A percentile compares a stretch with the other conserved stretches of the same genome.
phyloP scores from a whole-genome alignment of 768 basidiomycete genomes.

The Tricholoma terreum region DNA sequence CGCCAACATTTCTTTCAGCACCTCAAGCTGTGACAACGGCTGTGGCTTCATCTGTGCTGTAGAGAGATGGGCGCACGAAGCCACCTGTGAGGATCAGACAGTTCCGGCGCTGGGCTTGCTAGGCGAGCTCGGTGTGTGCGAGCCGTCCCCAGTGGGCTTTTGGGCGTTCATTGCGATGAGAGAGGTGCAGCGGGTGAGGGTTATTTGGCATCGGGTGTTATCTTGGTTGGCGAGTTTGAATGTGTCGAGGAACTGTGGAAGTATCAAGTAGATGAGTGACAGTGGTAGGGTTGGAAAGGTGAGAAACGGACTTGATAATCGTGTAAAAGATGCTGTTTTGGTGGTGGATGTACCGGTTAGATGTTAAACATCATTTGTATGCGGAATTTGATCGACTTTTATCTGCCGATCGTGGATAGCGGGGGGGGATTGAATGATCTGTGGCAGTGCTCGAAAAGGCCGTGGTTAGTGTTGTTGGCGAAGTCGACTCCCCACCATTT shows the following conservation, averaged over 20 bases:
- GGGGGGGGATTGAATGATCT: too few relatives aligned
- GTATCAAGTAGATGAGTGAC: too few relatives aligned
- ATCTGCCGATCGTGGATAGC: too few relatives aligned
- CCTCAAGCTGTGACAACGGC: constrained; percentile 43
- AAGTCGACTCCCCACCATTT: too few relatives aligned
- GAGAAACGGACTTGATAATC: background rate
- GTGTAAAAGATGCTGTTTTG: background rate
- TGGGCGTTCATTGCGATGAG: constrained; percentile 51
- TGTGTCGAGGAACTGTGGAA: constrained; percentile 12
- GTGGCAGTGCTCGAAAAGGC: too few relatives aligned
- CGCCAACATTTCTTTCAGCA: constrained; percentile 27
- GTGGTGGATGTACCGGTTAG: background rate
- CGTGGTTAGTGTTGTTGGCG: too few relatives aligned
- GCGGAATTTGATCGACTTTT: background rate
- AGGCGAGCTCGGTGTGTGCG: constrained; percentile 49
- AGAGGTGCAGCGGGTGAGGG: constrained; percentile 57
- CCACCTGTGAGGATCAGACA: constrained; percentile 72
- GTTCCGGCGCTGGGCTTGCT: constrained; percentile 48
- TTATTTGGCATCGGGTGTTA: constrained; percentile 39
- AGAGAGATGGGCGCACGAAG: constrained; percentile 65
- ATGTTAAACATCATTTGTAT: background rate
- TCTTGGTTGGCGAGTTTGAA: constrained; percentile 55
- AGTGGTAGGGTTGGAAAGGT: background rate
- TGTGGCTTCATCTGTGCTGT: constrained; percentile 81
- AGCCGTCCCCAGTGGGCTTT: constrained; percentile 47